Evolutionary conservation across 164 flowering plant species (phyloP).

Genomic region (Tetracentron sinense): DNA sequence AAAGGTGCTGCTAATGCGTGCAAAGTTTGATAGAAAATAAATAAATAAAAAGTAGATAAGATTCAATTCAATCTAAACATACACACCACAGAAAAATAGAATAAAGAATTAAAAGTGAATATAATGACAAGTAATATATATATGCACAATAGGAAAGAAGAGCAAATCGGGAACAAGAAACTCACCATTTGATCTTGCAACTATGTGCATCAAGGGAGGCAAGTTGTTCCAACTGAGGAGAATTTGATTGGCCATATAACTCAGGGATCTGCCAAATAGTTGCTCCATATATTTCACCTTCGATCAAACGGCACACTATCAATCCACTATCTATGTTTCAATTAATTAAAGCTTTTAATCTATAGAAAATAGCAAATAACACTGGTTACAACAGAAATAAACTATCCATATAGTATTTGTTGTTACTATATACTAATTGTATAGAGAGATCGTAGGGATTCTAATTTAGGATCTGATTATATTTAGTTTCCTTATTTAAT

Average conservation of each 20-base stretch:
- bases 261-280: conserved; percentile 97
- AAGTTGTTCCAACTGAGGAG: conserved; percentile 79
- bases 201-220: conserved; percentile 76
- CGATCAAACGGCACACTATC: conserved; percentile 15
- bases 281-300: conserved; percentile 91
- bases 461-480: too few species aligned
- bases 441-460: too few species aligned
- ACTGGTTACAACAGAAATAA: too few species aligned
- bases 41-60: too few species aligned
- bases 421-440: too few species aligned
- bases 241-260: conserved; percentile 76
- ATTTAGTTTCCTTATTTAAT: too few species aligned
- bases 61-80: too few species aligned
- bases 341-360: background rate
- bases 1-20: too few species aligned
- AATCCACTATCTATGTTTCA: background rate
- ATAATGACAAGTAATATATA: background rate
- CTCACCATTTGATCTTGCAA: conserved; percentile 74
- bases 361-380: background rate
- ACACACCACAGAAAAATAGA: too few species aligned
- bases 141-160: background rate
- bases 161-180: background rate
- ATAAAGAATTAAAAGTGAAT: too few species aligned
- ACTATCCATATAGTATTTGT: too few species aligned
- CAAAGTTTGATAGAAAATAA: too few species aligned